Base-by-base conservation (phyloP, 2,329 filamentous ascomycete species). In the Claviceps fusiformis region DNA sequence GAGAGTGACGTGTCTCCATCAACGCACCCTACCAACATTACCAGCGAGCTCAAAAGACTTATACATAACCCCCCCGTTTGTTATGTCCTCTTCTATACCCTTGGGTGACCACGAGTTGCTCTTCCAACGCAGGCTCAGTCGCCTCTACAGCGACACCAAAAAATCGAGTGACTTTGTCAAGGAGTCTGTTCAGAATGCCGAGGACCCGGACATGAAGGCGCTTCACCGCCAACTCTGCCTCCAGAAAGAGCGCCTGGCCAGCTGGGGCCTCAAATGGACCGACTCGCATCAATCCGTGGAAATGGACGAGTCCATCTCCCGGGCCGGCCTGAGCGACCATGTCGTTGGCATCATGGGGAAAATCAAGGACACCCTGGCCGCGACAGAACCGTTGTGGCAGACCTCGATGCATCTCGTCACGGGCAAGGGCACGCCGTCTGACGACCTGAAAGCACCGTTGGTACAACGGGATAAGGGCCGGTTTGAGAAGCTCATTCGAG, bases 191-290 rank as follows among this genome's bases (percentile, higher is more conserved):
- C 83, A 76, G 68, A 81, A 81, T 65, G 72, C 79, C 62, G 73
- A 85, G 64, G 76, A 84, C 65, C 85, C 86, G 29, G 85, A 89
- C 60, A 80, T 87, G 65, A 82, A 84, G 63, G 77, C 79, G 17
- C 73, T 91, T 37, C 85, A 90, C 66, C 83, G 86, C 59, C 89
- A 88, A 67, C 79, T 89, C 60, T 80, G 85, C 59, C 89, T 90
- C 61, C 87, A 91, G 63, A 89, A 88, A 67, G 86, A 90, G 70
- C 78, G 87, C 17, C 74, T 91, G 50, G 82, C 88, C 56, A 85
- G 82, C 57, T 92, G 87, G 87, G 87, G 87, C 0, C 73, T 89
- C 53, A 85, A 89, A 67, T 92, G 87, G 87, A 87, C 83, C 55
- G 86, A 90, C 66, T 82, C 84, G 17, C 79, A 75, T 60, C 78